Base-by-base conservation (phyloP, 2,329 filamentous ascomycete species). In the Pseudocercospora macadamiae region DNA sequence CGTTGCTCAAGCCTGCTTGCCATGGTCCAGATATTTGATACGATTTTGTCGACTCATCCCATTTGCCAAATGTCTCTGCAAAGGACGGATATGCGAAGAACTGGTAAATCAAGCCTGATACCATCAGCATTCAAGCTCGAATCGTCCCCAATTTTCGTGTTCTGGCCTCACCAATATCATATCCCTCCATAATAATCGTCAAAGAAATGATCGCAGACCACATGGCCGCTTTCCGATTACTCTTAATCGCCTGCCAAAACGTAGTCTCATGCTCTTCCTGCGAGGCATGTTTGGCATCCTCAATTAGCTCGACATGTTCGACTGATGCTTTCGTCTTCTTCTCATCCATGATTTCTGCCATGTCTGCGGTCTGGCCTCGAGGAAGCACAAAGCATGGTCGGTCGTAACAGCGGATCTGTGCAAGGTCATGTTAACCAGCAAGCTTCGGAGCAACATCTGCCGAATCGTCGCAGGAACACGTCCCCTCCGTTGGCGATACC, bases 161-260 rank as follows among this genome's bases (percentile, higher is more conserved):
- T 23, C 26, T 6, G 14, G 2, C 25, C 57, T 51, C 36, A 59
- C 60, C 64, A 12, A 88, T 77, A 67, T 87, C 85, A 65, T 86
- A 88, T 18, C 67, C 84, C 48, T 83, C 72, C 83, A 86, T 86
- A 62, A 86, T 82, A 44, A 86, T 82, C 10, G 61, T 52, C 19
- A 83, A 73, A 6, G 81, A 84, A 57, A 86, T 82, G 62, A 83
- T 83, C 34, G 78, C 75, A 3, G 83, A 85, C 83, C 83, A 86
- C 72, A 69, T 70, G 3, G 76, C 73, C 3, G 78, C 77, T 52
- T 75, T 73, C 1, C 74, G 76, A 61, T 80, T 79, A 18, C 73
- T 64, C 58, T 73, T 76, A 16, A 78, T 59, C 4, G 77, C 76
- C 51, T 65, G 56, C 58, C 59, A 60, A 37, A 67, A 51, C 8